phyloP scores from a whole-genome alignment of 2,329 filamentous ascomycete species.

The Venturiaceae sp. region DNA sequence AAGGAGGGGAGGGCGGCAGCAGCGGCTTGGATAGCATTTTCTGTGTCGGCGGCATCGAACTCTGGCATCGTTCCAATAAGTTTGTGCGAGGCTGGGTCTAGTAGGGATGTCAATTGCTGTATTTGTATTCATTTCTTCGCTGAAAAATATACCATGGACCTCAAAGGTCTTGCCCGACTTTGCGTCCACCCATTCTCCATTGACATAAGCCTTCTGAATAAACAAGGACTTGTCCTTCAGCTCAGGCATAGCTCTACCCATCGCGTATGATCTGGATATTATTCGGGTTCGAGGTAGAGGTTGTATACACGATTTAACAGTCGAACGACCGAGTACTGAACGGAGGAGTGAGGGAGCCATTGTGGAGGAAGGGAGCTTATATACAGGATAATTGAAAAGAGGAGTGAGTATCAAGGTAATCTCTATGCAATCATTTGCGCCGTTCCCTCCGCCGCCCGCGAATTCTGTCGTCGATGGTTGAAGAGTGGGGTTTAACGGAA shows the following conservation, averaged over 20 bases:
- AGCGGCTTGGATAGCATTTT: constrained; percentile 76
- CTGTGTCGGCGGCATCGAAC: constrained; percentile 67
- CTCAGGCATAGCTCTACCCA: constrained; percentile 14
- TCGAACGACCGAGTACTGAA: neutral
- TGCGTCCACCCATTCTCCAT: constrained; percentile 84
- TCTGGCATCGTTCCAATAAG: constrained; percentile 79
- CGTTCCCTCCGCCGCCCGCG: neutral
- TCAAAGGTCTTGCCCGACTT: constrained; percentile 87
- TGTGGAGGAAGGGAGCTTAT: neutral
- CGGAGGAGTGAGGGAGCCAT: neutral
- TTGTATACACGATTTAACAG: neutral
- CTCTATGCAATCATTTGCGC: neutral
- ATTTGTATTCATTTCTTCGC: too few relatives aligned
- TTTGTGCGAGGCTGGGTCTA: constrained; percentile 70
- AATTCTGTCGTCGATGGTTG: neutral
- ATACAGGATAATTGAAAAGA: neutral
- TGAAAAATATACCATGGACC: constrained; percentile 37
- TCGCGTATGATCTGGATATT: neutral
- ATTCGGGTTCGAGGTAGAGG: neutral
- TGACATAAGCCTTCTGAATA: constrained; percentile 77
- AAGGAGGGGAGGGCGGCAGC: constrained; percentile 64
- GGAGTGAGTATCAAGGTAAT: neutral
- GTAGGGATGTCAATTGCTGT: constrained; percentile 28
- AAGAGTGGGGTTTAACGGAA: neutral
- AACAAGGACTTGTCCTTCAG: constrained; percentile 52